Base-by-base conservation (phyloP, 2,329 filamentous ascomycete species). In the Phyllosticta citrichinensis region DNA sequence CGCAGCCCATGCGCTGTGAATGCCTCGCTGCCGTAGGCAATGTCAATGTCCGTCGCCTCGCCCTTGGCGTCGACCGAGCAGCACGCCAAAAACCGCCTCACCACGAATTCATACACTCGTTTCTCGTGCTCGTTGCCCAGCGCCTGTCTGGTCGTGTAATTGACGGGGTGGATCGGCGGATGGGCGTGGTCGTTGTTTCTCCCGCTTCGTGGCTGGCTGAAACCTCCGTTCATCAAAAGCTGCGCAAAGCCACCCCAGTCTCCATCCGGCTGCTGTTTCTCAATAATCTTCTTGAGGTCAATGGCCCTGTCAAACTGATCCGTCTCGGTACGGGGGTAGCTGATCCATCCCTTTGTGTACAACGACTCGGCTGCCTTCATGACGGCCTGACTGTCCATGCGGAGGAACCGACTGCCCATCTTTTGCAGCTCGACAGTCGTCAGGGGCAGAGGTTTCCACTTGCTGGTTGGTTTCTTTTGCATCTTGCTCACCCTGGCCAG, bases 371-470 rank as follows among this genome's bases (percentile, higher is more conserved):
- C 94, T 24, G 82, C 73, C 74, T 81, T 87, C 92, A 99, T 97
- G 53, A 96, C 90, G 63, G 87, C 83, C 67, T 96, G 88, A 76
- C 92, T 92, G 64, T 87, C 91, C 86, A 99, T 90, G n/a, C 86
- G 85, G 24, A 99, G 81, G 68, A 95, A 91, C 27, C 86, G 83
- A 65, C 89, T 96, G 12, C 94, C 93, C 76, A 92, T 93, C 75
- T 97, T 99, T 71, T 99, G 94, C 20, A 99, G 79, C 72, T 97
- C 94, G 20, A 99, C 92, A 0, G 94, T 99, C 0, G 94, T 99
- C 65, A 99, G 78, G 4, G 94, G 94, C 12, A 99, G 75, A 0
- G 94, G 94, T 68, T 93, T 93, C 87, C 88, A 97, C 75, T 96
- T 97, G 69, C 87, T 91, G 0, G 92, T 96, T 1, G 91, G 90